These are phyloP conservation scores for Amanita muscaria DNA, from an alignment of 768 basidiomycete genomes.

Conservation along the genomic window DNA sequence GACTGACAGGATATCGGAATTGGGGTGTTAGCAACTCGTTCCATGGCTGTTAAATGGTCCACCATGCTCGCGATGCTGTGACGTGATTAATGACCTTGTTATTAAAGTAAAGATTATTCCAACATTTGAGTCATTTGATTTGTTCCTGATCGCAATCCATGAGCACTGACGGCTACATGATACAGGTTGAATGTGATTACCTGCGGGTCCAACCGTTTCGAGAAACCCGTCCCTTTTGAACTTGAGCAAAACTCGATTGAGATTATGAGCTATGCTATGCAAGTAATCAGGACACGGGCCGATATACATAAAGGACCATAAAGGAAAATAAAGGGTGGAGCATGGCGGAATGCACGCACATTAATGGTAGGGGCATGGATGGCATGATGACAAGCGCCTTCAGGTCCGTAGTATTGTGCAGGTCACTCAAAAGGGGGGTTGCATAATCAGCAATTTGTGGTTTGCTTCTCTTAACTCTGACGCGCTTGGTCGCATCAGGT, in stretches of 20 bases:
- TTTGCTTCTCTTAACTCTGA: slow-evolving; percentile 66
- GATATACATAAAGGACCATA: too few species aligned
- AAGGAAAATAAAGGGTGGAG: too few species aligned
- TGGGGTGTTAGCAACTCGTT: slow-evolving; percentile 84
- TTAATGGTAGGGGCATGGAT: slow-evolving; percentile 74
- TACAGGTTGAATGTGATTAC: slow-evolving; percentile 23
- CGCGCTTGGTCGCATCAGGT: slow-evolving; percentile 53
- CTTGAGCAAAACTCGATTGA: slow-evolving; percentile 56
- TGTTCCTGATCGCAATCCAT: slow-evolving; percentile 41
- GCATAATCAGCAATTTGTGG: slow-evolving; percentile 34
- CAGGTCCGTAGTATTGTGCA: slow-evolving; percentile 52
- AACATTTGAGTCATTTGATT: slow-evolving; percentile 72
- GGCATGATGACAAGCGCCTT: slow-evolving; percentile 46
- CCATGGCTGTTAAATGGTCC: slow-evolving; percentile 79
- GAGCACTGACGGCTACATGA: not conserved
- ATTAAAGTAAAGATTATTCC: slow-evolving; percentile 13
- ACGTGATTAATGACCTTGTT: not conserved
- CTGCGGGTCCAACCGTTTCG: slow-evolving; percentile 86
- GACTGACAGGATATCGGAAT: slow-evolving; percentile 66
- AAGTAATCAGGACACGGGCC: slow-evolving; percentile 2
- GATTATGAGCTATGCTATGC: slow-evolving; percentile 71
- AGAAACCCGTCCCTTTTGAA: slow-evolving; percentile 77
- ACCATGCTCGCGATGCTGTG: slow-evolving; percentile 57
- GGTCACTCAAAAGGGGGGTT: slow-evolving; percentile 56
- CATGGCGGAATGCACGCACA: too few species aligned